Evolutionary conservation across 495 filamentous ascomycete genomes (phyloP).

Genomic region (Sphaerosporella brunnea): DNA sequence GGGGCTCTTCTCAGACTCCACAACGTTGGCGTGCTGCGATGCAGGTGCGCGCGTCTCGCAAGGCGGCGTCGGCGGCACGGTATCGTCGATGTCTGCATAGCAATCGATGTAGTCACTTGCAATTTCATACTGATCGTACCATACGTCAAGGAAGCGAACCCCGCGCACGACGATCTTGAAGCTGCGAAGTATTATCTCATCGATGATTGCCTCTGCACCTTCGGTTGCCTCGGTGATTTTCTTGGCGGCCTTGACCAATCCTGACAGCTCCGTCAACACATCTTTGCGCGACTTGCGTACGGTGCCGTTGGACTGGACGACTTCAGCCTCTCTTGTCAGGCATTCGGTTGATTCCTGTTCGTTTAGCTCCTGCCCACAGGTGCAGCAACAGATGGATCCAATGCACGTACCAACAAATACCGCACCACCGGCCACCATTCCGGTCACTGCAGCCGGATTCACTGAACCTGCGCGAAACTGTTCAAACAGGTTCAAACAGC

Average conservation of each 20-base stretch:
- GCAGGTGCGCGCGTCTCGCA: slow-evolving; percentile 34
- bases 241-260: slow-evolving; percentile 74
- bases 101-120: slow-evolving; percentile 43
- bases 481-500: slow-evolving; percentile 85
- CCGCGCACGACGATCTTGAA: slow-evolving; percentile 87
- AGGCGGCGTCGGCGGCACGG: slow-evolving; percentile 54
- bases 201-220: slow-evolving; percentile 52
- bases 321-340: slow-evolving; percentile 57
- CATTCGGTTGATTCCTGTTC: slow-evolving; percentile 70
- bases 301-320: slow-evolving; percentile 56
- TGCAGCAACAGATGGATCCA: slow-evolving; percentile 4
- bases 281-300: slow-evolving; percentile 69
- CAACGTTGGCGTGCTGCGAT: slow-evolving; percentile 5
- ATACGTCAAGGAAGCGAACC: slow-evolving; percentile 79
- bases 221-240: slow-evolving; percentile 27
- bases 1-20: slow-evolving; percentile 9
- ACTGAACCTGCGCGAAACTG: slow-evolving; percentile 48
- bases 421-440: slow-evolving; percentile 81
- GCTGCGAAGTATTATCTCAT: slow-evolving; percentile 82
- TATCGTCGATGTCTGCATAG: slow-evolving; percentile 26
- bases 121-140: slow-evolving; percentile 41
- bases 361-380: no score
- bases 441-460: slow-evolving; percentile 78
- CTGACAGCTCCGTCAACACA: slow-evolving; percentile 71
- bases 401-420: slow-evolving; percentile 57